phyloP scores from a whole-genome alignment of 1,139 yeast genomes.

The Tardiomyces blankii region DNA sequence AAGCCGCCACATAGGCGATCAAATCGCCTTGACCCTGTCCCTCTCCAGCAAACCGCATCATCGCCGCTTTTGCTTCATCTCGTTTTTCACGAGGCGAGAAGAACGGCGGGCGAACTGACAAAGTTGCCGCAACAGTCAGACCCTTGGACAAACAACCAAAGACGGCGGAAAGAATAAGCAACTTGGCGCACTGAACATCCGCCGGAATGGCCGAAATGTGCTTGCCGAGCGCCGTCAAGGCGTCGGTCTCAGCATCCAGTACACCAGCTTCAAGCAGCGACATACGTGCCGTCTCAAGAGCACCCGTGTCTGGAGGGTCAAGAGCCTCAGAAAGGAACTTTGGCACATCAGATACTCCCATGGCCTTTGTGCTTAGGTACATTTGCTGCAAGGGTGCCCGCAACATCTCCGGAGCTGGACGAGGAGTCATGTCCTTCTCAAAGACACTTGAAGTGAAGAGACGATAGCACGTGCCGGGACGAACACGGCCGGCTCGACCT shows the following conservation, averaged over 20 bases:
- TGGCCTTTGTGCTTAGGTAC: slow-evolving; percentile 72
- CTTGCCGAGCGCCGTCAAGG: slow-evolving; percentile 67
- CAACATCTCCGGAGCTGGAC: slow-evolving; percentile 82
- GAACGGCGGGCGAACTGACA: slow-evolving; percentile 69
- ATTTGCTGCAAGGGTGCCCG: slow-evolving; percentile 76
- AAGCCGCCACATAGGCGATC: slow-evolving; percentile 49
- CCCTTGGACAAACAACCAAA: slow-evolving; percentile 78
- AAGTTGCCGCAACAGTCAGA: slow-evolving; percentile 61
- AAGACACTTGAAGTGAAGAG: slow-evolving; percentile 58
- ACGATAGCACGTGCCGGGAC: slow-evolving; percentile 71
- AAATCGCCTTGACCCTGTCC: slow-evolving; percentile 52
- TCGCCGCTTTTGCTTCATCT: slow-evolving; percentile 45
- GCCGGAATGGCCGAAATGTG: slow-evolving; percentile 75
- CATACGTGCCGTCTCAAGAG: slow-evolving; percentile 52
- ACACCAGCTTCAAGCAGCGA: slow-evolving; percentile 67
- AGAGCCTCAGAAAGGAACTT: slow-evolving; percentile 63
- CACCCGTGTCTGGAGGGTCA: slow-evolving; percentile 61
- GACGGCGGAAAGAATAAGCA: slow-evolving; percentile 65
- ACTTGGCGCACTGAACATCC: slow-evolving; percentile 76
- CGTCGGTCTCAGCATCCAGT: slow-evolving; percentile 33
- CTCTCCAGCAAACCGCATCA: slow-evolving; percentile 33
- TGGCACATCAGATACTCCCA: slow-evolving; percentile 69
- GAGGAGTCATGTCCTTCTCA: slow-evolving; percentile 43
- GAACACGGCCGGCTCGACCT: slow-evolving; percentile 98
- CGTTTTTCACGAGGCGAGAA: slow-evolving; percentile 49